phyloP scores from a whole-genome alignment of 2,329 filamentous ascomycete genomes.

The Cercospora sp. region DNA sequence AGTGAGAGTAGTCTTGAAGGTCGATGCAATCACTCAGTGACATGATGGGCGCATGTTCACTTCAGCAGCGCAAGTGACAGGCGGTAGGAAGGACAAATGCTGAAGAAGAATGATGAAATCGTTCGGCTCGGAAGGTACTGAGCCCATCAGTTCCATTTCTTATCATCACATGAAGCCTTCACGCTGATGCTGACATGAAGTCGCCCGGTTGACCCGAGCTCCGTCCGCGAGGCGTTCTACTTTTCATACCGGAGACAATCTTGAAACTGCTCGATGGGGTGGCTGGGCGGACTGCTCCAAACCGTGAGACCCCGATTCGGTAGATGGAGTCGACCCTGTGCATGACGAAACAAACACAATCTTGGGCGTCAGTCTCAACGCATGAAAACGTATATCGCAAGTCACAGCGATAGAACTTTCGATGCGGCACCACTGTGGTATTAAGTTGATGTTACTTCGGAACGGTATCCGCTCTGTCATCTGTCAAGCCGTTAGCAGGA shows the following conservation, averaged over 20 bases:
- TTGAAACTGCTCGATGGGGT: not conserved
- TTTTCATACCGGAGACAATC: not conserved
- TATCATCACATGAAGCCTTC: not conserved
- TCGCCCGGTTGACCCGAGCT: not conserved
- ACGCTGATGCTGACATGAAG: not conserved
- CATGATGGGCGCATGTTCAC: not conserved
- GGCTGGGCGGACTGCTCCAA: not conserved
- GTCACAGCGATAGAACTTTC: not conserved
- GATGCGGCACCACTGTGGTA: not conserved
- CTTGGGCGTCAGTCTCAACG: not conserved
- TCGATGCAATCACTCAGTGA: not conserved
- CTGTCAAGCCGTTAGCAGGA: not conserved
- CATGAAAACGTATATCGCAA: not conserved
- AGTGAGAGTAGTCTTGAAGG: not conserved
- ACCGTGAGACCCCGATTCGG: not conserved
- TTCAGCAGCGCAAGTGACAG: not conserved
- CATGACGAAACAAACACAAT: not conserved
- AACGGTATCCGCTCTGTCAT: not conserved
- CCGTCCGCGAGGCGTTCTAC: not conserved
- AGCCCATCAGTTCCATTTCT: not conserved
- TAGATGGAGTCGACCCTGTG: not conserved
- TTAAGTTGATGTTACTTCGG: constrained; percentile 3
- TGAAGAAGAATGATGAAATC: not conserved
- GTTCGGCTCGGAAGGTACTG: not conserved
- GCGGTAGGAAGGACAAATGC: not conserved